A percentile compares a stretch with the other conserved stretches of the same genome.
Evolutionary conservation across 208 protist genomes (phyloP).

Genomic region (Angomonas ambiguus): DNA sequence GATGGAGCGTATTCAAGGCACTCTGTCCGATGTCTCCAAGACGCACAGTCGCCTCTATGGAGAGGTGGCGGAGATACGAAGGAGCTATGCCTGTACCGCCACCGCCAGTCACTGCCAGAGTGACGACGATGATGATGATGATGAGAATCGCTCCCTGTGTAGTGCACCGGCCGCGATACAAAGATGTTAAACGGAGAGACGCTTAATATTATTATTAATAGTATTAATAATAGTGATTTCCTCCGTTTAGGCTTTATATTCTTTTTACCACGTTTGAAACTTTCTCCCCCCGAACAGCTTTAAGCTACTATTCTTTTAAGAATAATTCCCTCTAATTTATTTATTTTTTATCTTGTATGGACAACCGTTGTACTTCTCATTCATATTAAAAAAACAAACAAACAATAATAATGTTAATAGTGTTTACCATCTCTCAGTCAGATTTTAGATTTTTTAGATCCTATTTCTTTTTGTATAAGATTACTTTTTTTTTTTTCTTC

Average conservation of each 20-base stretch:
- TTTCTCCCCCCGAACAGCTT: constrained; percentile 14
- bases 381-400: constrained; percentile 8
- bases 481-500: constrained; percentile 10
- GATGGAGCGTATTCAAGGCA: constrained; percentile 3
- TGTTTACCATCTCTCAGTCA: background rate
- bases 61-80: constrained; percentile 10
- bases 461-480: constrained; percentile 4
- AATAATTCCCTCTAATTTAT: background rate
- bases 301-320: constrained; percentile 7
- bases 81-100: constrained; percentile 6
- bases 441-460: constrained; percentile 1
- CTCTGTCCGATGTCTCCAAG: constrained; percentile 8
- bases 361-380: constrained; percentile 3
- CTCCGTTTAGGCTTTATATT: background rate
- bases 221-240: no score
- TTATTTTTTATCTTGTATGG: constrained; percentile 18
- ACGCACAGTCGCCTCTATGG: constrained; percentile 5
- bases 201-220: background rate
- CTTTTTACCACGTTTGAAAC: background rate
- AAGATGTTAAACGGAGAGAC: background rate
- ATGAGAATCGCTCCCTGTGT: background rate
- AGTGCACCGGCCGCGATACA: background rate
- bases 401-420: background rate
- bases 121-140: constrained; percentile 4
- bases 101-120: background rate